Evolutionary conservation across 1,139 yeast species (phyloP), one percentile per base, ranked within the genome.

Genomic region (Sugiyamaella paludigena): DNA sequence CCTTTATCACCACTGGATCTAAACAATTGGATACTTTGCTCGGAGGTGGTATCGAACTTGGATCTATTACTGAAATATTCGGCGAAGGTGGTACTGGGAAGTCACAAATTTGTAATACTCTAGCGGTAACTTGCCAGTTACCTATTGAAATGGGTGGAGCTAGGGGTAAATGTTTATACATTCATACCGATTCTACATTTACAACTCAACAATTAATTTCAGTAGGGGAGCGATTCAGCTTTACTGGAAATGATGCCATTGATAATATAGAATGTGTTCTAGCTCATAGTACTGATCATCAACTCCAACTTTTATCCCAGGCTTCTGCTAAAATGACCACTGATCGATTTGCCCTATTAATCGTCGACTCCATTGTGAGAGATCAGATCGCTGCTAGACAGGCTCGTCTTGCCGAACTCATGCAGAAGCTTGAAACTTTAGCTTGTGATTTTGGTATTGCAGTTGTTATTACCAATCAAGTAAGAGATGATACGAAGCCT

Each of bases 91-190:
- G 98, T 70, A 92, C 98, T 1, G 99, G 99, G 44, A 92, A 92
- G 67, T 88, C 97, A 5, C 99, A 92, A 71, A 72, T 92, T 46
- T 94, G 98, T 68, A 98, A 94, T 66, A 94, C 98, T 0, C 75
- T 94, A 54, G 96, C 98, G 0, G 96, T 92, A 9, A 91, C 98
- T 1, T 92, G 98, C 66, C 99, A 92, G 69, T 73, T 92, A 51
- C 98, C 98, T 2, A 82, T 92, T 43, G 98, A 92, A 65, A 86
- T 87, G 87, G 98, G 98, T 39, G 99, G 99, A 50, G 99, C 98
- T 45, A 98, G 94, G 72, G 98, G 99, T 36, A 89, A 94, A 67
- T 92, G 98, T 68, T 75, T 92, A 51, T 94, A 87, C 65, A 91
- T 92, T 55, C 98, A 92, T 64, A 92, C 98, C 0, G 99, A 92